phyloP scores from a whole-genome alignment of 2,329 filamentous ascomycete species.

The Talaromyces sp. region DNA sequence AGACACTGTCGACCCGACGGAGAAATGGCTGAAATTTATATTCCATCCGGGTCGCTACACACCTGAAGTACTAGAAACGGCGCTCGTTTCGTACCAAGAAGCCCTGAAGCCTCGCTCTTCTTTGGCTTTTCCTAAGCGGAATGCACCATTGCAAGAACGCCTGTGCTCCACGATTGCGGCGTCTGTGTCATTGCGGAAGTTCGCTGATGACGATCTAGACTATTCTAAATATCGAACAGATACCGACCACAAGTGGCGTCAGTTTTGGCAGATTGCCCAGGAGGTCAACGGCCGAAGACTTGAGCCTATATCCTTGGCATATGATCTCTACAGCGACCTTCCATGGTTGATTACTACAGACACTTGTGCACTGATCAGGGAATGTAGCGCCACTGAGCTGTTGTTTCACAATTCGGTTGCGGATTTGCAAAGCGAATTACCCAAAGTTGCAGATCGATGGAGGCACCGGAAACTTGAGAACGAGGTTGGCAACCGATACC shows the following conservation, averaged over 20 bases:
- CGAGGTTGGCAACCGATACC: constrained; percentile 48
- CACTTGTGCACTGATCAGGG: constrained; percentile 69
- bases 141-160: constrained; percentile 63
- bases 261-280: constrained; percentile 77
- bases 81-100: constrained; percentile 73
- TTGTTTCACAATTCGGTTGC: constrained; percentile 61
- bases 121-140: constrained; percentile 39
- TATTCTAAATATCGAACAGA: constrained; percentile 68
- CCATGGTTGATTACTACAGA: constrained; percentile 84
- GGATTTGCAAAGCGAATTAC: constrained; percentile 29
- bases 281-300: constrained; percentile 82
- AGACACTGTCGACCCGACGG: constrained; percentile 64
- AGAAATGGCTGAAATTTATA: constrained; percentile 81
- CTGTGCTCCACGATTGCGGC: constrained; percentile 67
- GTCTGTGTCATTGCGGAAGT: constrained; percentile 60
- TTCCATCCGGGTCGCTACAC: constrained; percentile 80
- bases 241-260: constrained; percentile 78
- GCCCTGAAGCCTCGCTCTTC: constrained; percentile 42
- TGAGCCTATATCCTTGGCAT: constrained; percentile 71
- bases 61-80: constrained; percentile 71
- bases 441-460: constrained; percentile 37
- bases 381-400: constrained; percentile 71
- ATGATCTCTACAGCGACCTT: constrained; percentile 64
- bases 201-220: constrained; percentile 60
- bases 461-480: constrained; percentile 35